A percentile compares a stretch with the other conserved stretches of the same genome.
phyloP scores from a whole-genome alignment of 305 asterid genomes.

The Fraxinus dipetala region DNA sequence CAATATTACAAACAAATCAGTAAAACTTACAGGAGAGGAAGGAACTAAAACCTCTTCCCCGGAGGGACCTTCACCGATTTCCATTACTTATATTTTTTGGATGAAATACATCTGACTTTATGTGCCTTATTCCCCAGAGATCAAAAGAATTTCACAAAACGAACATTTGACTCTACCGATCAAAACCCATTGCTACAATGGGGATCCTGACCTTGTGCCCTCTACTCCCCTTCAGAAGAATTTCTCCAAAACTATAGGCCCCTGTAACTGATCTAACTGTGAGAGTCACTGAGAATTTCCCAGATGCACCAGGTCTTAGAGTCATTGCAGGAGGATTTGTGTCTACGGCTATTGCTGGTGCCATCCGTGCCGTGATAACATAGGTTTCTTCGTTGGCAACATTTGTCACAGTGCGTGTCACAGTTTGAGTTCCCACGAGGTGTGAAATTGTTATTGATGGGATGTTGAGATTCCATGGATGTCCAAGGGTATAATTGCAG shows the following conservation, averaged over 20 bases:
- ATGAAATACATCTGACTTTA: conserved; percentile 34
- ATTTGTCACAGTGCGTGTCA: conserved; percentile 73
- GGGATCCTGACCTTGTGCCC: conserved; percentile 90
- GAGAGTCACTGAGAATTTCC: conserved; percentile 63
- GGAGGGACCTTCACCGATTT: conserved; percentile 47
- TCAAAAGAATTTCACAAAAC: conserved; percentile 48
- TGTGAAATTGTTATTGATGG: conserved; percentile 86
- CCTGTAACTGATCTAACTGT: conserved; percentile 71
- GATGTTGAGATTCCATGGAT: conserved; percentile 75
- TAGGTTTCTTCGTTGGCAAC: conserved; percentile 93
- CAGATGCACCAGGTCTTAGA: conserved; percentile 61
- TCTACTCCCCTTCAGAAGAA: conserved; percentile 77
- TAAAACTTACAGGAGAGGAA: conserved; percentile 55
- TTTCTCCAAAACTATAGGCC: conserved; percentile 87
- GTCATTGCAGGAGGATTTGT: conserved; percentile 94
- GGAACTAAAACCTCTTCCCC: conserved; percentile 48
- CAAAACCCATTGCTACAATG: conserved; percentile 71
- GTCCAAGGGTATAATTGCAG: conserved; percentile 89
- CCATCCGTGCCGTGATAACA: conserved; percentile 79
- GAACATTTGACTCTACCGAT: conserved; percentile 37
- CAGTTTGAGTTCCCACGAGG: conserved; percentile 82
- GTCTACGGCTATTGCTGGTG: conserved; percentile 82
- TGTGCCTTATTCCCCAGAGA: conserved; percentile 43
- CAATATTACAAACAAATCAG: conserved; percentile 41
- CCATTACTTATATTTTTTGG: conserved; percentile 27